Percentiles rank a stretch among this genome's conserved stretches.
Evolutionary conservation across 805 yeast species (phyloP).

Genomic region (Groenewaldozyma tartarivorans): DNA sequence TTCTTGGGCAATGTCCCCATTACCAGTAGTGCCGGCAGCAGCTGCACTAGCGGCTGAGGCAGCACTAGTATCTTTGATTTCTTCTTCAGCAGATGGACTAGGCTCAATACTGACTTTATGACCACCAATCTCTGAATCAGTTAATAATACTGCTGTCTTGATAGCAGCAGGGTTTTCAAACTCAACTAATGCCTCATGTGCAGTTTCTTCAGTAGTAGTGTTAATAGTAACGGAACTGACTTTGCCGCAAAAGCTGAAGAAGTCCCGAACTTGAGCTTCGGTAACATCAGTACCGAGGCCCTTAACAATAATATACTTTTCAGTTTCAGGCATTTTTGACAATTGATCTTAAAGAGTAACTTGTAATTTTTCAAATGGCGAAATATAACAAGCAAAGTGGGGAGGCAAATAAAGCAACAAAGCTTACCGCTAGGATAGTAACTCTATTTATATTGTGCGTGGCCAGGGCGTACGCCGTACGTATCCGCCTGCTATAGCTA

Average conservation of each 20-base stretch:
- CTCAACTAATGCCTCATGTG: conserved; percentile 37
- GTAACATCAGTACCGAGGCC: conserved; percentile 44
- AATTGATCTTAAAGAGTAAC: neutral
- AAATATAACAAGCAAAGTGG: neutral
- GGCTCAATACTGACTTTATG: conserved; percentile 38
- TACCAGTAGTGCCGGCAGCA: conserved; percentile 14
- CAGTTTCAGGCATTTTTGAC: conserved; percentile 5
- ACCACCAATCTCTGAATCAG: conserved; percentile 67
- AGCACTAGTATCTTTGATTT: conserved; percentile 12
- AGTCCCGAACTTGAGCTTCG: conserved; percentile 46
- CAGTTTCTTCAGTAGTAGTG: conserved; percentile 24
- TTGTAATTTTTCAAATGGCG: neutral
- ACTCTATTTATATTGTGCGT: too few relatives aligned
- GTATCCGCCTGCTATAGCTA: too few relatives aligned
- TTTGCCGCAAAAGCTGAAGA: conserved; percentile 69
- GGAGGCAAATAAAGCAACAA: neutral
- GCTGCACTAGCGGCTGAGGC: conserved; percentile 14
- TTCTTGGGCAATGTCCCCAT: conserved; percentile 57
- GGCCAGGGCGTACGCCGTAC: too few relatives aligned
- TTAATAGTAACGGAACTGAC: conserved; percentile 23
- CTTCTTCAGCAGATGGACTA: conserved; percentile 23
- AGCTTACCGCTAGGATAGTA: too few relatives aligned
- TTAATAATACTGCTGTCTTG: conserved; percentile 57
- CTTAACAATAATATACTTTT: conserved; percentile 39
- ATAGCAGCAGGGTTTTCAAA: conserved; percentile 55